Evolutionary conservation across 305 asterid species (phyloP), one percentile per base, ranked within the genome.

Genomic region (Andrographis paniculata): DNA sequence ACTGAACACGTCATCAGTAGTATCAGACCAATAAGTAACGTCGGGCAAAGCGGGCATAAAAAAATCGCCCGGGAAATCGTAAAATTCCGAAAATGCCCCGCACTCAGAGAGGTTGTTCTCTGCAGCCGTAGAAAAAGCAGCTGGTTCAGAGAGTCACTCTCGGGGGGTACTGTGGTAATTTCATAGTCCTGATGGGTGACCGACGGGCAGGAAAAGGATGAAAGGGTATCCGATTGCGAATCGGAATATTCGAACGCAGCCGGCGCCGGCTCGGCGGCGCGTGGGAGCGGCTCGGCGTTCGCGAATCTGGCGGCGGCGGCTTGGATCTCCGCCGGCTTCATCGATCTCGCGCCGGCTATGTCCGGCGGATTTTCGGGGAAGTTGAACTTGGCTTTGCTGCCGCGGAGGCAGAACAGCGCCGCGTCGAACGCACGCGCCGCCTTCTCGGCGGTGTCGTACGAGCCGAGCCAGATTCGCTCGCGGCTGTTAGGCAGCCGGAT

Each of bases 341-440:
- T 59, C 5, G 64, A 45, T 45, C 47, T 28, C 7, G 70, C 79
- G 48, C 53, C 45, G 20, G n/a, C 55, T 3, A 76, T 64, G 0
- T 68, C 56, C 11, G 81, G 77, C 1, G 79, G 78, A 39, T 38
- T 53, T 2, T 71, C 67, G 0, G 79, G 69, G 28, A 79, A 79
- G 16, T 79, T 79, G 60, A 79, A 76, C 54, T 54, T 63, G 1
- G 77, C 78, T 20, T 58, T 65, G 1, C 53, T 24, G 28, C 89
- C 89, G 13, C 85, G 85, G 9, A 79, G 77, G 61, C 85, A 79
- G 59, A 58, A 71, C 3, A 56, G 64, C 0, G 89, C 89, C 0
- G 78, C 85, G 53, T 79, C 89, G 23, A 79, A 79, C 0, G 89
- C 89, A 19, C 82, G 66, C 22, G 89, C 89, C 14, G 89, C 89